Base-by-base conservation (phyloP, 768 basidiomycete genomes). In the Phanerochaete sordida region DNA sequence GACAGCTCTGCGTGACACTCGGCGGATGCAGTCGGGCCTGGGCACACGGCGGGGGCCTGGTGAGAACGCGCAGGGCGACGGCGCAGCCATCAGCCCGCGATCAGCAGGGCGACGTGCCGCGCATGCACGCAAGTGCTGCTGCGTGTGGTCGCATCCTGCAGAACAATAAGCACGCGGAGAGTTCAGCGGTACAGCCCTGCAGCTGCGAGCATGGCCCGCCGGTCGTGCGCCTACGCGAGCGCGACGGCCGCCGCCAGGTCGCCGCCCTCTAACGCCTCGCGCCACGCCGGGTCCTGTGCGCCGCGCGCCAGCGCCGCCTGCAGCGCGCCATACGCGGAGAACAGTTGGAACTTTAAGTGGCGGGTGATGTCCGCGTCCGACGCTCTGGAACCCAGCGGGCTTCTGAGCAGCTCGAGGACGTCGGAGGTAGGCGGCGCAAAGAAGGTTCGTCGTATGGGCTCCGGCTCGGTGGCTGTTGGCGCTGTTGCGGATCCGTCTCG, bases 321-420 rank as follows among this genome's bases (percentile, higher is more conserved):
- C 49, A 75, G 54, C 35, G 60, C 33, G 24, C 62, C 68, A 51
- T 71, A 74, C 39, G 66, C 60, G 15, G 57, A 37, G 12, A 74
- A 51, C 19, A 75, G 68, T 43, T 72, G 67, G 28, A 59, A 63
- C 58, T 72, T 73, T 24, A 70, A 23, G 19, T 63, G 55, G 31
- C 57, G 23, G 19, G 45, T 28, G 33, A 44, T 16, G 35, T 54
- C 53, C 23, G 53, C 21, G 7, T 35, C 12, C 33, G 33, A 26
- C 5, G 53, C 16, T 35, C 24, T 26, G 19, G 62, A 43, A 24
- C 30, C 39, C 23, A 26, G 33, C 43, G 66, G 47, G 26, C 46
- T 57, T 7, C 48, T 48, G 27, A 72, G 48, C 30, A 69, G 56
- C 4, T 53, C 58, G 28, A 70, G 43, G 44, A 67, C 47, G 26